A percentile compares a stretch with the other conserved stretches of the same genome.
Evolutionary conservation across 306 rosid species (phyloP).

Genomic region (Hylodesmum podocarpum): DNA sequence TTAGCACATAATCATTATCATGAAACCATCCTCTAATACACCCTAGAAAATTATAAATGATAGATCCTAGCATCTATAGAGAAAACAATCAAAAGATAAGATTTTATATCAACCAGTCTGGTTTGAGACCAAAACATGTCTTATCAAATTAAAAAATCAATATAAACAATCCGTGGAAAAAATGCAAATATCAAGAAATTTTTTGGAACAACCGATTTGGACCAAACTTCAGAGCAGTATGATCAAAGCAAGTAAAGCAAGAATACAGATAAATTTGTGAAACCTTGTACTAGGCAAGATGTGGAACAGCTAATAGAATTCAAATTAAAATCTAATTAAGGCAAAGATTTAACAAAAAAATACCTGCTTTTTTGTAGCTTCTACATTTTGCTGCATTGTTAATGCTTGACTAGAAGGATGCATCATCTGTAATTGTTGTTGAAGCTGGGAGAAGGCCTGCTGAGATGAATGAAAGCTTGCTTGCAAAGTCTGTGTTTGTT

Average conservation of each 20-base stretch:
- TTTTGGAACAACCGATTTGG: slow-evolving; percentile 9
- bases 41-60: neutral
- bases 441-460: slow-evolving; percentile 95
- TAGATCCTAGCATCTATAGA: slow-evolving; percentile 4
- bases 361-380: slow-evolving; percentile 74
- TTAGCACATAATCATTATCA: slow-evolving; percentile 23
- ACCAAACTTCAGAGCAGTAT: neutral
- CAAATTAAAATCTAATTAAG: slow-evolving; percentile 4
- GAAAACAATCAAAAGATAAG: neutral
- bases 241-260: slow-evolving; percentile 3
- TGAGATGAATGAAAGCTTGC: slow-evolving; percentile 96
- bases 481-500: slow-evolving; percentile 85
- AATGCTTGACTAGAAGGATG: slow-evolving; percentile 79
- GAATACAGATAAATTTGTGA: neutral
- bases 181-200: neutral
- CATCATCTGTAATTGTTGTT: slow-evolving; percentile 82
- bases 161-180: neutral
- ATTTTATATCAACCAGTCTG: slow-evolving; percentile 7
- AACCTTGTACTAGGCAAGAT: neutral
- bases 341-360: slow-evolving; percentile 11
- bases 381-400: slow-evolving; percentile 59
- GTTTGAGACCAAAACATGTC: neutral
- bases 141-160: neutral
- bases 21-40: neutral
- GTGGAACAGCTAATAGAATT: slow-evolving; percentile 6